A percentile compares a stretch with the other conserved stretches of the same genome.
phyloP scores from a whole-genome alignment of 2,329 filamentous ascomycete genomes.

The Arthrinium phaeospermum region DNA sequence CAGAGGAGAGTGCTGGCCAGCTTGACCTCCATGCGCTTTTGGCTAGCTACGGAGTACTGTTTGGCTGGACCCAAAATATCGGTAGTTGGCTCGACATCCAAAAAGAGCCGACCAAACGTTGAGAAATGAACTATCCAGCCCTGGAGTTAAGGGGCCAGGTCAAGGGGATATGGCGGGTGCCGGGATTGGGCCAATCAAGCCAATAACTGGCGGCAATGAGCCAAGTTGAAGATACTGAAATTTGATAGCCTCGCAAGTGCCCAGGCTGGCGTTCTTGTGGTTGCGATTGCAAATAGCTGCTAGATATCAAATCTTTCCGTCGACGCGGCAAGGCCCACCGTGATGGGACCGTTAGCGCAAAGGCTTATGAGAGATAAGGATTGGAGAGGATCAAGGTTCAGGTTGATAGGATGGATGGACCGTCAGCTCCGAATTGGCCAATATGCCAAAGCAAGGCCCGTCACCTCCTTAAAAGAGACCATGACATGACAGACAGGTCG shows the following conservation, averaged over 20 bases:
- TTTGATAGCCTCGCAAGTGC: background rate
- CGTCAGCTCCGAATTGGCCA: constrained; percentile 6
- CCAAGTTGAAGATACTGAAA: background rate
- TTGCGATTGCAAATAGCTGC: background rate
- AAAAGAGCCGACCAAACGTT: background rate
- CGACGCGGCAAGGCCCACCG: constrained; percentile 1
- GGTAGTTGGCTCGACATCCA: background rate
- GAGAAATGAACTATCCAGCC: background rate
- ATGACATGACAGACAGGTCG: background rate
- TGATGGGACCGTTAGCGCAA: background rate
- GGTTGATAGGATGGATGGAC: background rate
- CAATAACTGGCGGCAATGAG: background rate
- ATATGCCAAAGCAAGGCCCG: background rate
- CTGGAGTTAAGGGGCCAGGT: background rate
- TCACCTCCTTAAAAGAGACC: background rate
- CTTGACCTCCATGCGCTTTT: background rate
- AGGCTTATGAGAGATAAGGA: constrained; percentile 17
- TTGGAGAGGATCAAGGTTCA: background rate
- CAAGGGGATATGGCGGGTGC: background rate
- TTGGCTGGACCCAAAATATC: background rate
- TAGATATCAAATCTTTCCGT: background rate
- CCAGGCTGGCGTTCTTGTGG: background rate
- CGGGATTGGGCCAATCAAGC: background rate
- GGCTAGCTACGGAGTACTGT: background rate
- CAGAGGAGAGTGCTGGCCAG: background rate